Base-by-base conservation (phyloP, 2,329 filamentous ascomycete species). In the Fusarium graminum region DNA sequence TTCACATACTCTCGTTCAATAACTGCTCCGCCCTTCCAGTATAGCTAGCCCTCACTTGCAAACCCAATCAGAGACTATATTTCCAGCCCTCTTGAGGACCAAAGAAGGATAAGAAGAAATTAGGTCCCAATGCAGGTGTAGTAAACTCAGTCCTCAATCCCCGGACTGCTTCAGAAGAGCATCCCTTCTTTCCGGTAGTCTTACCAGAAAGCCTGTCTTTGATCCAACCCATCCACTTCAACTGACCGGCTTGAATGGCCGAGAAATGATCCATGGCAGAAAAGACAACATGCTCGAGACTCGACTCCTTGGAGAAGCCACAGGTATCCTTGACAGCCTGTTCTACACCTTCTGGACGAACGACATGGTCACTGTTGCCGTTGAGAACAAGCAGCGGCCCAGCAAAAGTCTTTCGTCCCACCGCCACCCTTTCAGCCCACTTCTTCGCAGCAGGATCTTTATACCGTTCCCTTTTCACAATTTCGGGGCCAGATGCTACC, bases 181-280 rank as follows among this genome's bases (percentile, higher is more conserved):
- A 63, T 4, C 57, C 43, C 7, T 22, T 59, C 7, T 36, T 46
- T 16, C 41, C 54, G 4, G 38, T 9, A 5, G 14, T 6, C 17
- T 53, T 39, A 0, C 52, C 52, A 6, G 59, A 40, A 13, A 65
- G 50, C 16, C 65, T 50, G 30, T 69, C 57, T 36, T 69, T 59
- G 28, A 69, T 32, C 63, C 56, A 69, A 13, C 26, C 41, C 47
- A 69, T 49, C 59, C 56, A 67, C 29, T 55, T 55, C 41, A 40
- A 25, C 28, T 65, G 59, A 14, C 67, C 67, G 1, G 59, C 67
- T 13, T 65, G 63, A 10, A 65, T 65, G 8, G 46, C 42, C 2
- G 59, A 52, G 29, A 69, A 67, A 39, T 68, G 66, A 8, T 63
- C 63, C 63, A 61, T 62, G 7, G 32, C 41, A 19, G 41, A 22